These are phyloP conservation scores for Leishmania braziliensis DNA, from an alignment of 208 protist species.

Conservation along the genomic window DNA sequence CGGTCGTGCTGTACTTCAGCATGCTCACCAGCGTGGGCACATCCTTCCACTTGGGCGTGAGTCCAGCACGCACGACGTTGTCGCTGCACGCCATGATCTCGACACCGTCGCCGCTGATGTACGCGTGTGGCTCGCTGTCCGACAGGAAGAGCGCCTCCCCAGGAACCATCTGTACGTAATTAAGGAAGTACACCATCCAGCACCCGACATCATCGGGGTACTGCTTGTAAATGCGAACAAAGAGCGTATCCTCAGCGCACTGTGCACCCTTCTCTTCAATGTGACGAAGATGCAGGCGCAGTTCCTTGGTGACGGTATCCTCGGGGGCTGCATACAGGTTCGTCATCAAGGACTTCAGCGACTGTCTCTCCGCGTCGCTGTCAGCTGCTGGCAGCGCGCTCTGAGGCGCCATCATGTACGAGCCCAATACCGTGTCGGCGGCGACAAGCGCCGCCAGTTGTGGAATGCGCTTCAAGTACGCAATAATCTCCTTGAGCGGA, in stretches of 20 bases:
- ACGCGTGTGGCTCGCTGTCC: constrained; percentile 98
- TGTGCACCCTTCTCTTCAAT: constrained; percentile 35
- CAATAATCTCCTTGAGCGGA: constrained; percentile 75
- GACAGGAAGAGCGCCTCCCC: constrained; percentile 96
- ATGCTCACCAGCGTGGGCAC: constrained; percentile 93
- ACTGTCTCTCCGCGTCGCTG: constrained; percentile 50
- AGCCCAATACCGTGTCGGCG: constrained; percentile 36
- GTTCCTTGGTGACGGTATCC: constrained; percentile 37
- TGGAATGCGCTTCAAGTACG: constrained; percentile 64
- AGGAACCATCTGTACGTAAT: constrained; percentile 92
- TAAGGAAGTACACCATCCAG: constrained; percentile 98
- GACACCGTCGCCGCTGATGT: constrained; percentile 95
- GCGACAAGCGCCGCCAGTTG: constrained; percentile 50
- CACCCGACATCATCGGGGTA: constrained; percentile 98
- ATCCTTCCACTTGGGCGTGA: constrained; percentile 98
- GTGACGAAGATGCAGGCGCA: constrained; percentile 58
- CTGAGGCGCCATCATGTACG: constrained; percentile 21
- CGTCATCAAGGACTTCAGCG: constrained; percentile 67
- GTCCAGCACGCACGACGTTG: constrained; percentile 97
- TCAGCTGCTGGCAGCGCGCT: constrained; percentile 27
- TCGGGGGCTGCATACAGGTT: constrained; percentile 61
- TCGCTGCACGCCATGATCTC: constrained; percentile 98
- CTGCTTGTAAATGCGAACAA: constrained; percentile 85
- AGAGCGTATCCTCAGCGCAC: constrained; percentile 74
- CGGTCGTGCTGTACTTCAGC: constrained; percentile 88